Evolutionary conservation across 208 protist species (phyloP), one percentile per base, ranked within the genome.

Genomic region (Trypanosomatidae sp.): DNA sequence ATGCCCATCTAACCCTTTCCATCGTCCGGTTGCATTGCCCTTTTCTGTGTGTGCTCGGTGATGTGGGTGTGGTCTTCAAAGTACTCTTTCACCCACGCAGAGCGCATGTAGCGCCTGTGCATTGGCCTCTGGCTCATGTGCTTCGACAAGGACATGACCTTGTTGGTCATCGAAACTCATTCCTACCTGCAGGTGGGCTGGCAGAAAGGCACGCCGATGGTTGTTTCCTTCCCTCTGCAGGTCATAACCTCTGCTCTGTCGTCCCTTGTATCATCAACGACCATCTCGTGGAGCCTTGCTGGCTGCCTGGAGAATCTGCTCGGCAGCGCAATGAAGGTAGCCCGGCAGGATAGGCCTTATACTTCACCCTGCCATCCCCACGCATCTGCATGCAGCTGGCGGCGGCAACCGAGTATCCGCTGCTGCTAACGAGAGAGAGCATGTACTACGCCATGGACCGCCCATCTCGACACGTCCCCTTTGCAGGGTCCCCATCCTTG

Each of bases 61-160:
- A 70, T 87, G 44, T 93, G 88, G 88, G 39, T 93, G 69, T 82
- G 81, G 80, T 85, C 85, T 0, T 78, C 77, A 64, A 79, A 82
- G 68, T 93, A 93, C 70, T 66, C 74, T 47, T 60, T 73, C 49
- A 83, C 81, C n/a, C 69, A 75, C 50, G 80, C 77, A 1, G 77
- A 82, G 43, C 72, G 81, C 33, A 80, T 76, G 25, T 82, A 78
- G 72, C 69, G 78, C 22, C 69, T 86, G 39, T 66, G 77, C 13
- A 55, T 80, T 3, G 88, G 88, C 19, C 17, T 93, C 17, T 87
- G 76, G 73, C 68, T 49, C 47, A 67, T 89, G 5, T 89, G 69
- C 46, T 77, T 88, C 30, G 71, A 83, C 53, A 87, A 90, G 43
- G 88, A 93, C 76, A 46, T 90, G 0, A 82, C 88, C 12, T 67